Evolutionary conservation across 1,139 yeast species (phyloP).

Genomic region (Hemisphaericaspora xylanilytica): DNA sequence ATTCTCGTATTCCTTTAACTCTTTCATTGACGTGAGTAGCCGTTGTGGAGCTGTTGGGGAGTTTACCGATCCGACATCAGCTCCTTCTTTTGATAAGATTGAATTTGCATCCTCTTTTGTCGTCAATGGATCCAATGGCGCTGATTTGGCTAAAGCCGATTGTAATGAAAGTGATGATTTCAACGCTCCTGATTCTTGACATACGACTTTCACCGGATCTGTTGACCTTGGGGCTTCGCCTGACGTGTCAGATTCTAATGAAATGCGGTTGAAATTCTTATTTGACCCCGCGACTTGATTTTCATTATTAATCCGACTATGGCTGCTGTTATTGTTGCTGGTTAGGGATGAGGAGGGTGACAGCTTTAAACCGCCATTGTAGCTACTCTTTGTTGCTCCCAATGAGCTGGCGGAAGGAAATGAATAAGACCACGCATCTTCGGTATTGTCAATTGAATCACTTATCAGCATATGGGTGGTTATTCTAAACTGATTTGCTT

Average conservation of each 20-base stretch:
- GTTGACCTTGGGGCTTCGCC: neutral
- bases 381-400: neutral
- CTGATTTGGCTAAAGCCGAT: slow-evolving; percentile 42
- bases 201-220: slow-evolving; percentile 2
- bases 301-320: too few species aligned
- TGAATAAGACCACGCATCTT: slow-evolving; percentile 47
- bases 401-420: slow-evolving; percentile 43
- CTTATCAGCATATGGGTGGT: neutral
- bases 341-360: neutral
- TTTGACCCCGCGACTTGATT: neutral
- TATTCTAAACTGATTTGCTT: too few species aligned
- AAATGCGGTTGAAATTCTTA: neutral
- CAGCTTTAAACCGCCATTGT: neutral
- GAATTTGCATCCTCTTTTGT: slow-evolving; percentile 53
- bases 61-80: slow-evolving; percentile 1
- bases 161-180: slow-evolving; percentile 31
- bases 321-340: neutral
- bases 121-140: slow-evolving; percentile 60
- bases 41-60: slow-evolving; percentile 3
- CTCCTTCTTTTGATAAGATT: slow-evolving; percentile 34
- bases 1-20: slow-evolving; percentile 12
- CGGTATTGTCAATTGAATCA: slow-evolving; percentile 27
- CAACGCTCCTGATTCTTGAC: slow-evolving; percentile 4
- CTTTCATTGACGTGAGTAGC: slow-evolving; percentile 8
- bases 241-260: neutral